Evolutionary conservation across 768 basidiomycete species (phyloP).

Genomic region (Lactarius sp.): DNA sequence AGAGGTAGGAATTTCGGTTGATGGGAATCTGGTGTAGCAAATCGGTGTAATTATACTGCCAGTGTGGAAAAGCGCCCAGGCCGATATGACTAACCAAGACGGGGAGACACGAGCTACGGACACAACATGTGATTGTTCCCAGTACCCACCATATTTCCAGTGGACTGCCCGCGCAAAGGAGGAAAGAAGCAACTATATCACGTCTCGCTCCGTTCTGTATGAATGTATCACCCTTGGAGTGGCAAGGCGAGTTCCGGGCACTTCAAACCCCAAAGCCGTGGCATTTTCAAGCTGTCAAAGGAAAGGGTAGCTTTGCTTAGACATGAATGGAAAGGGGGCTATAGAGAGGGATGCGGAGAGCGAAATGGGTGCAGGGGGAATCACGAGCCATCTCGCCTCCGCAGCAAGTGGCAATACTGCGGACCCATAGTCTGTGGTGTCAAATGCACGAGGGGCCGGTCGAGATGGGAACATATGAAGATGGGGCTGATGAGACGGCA

Average conservation of each 20-base stretch:
- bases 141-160: neutral
- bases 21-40: neutral
- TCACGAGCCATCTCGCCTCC: no score
- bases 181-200: neutral
- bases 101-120: neutral
- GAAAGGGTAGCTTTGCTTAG: no score
- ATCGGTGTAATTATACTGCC: conserved; percentile 8
- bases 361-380: no score
- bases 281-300: no score
- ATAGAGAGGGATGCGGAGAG: no score
- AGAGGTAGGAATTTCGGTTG: neutral
- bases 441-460: no score
- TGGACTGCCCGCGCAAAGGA: neutral
- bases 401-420: neutral
- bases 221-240: no score
- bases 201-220: neutral
- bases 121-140: conserved; percentile 14
- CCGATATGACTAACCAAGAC: neutral
- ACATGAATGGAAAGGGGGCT: neutral
- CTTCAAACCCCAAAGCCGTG: neutral
- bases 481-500: neutral
- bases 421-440: neutral
- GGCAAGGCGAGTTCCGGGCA: neutral
- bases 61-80: neutral
- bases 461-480: no score